Evolutionary conservation across 345 rosid species (phyloP).

Genomic region (Pseudoturritis turrita): DNA sequence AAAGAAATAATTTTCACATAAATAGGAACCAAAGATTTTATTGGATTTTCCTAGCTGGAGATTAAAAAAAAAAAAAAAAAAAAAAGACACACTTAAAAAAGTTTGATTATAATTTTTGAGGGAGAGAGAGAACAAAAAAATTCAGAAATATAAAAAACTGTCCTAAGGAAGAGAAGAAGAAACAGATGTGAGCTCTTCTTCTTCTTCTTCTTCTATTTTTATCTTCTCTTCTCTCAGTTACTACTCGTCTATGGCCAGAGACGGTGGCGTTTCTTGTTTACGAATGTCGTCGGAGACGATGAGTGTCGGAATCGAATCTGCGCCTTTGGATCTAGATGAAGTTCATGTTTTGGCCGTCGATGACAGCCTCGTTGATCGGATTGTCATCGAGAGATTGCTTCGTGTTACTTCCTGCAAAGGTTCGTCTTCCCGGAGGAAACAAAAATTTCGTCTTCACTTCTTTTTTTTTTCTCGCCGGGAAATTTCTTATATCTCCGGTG

Average conservation of each 20-base stretch:
- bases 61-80: not conserved
- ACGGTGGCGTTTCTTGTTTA: conserved; percentile 45
- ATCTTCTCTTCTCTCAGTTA: not conserved
- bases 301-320: conserved; percentile 35
- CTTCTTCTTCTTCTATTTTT: not conserved
- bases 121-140: not conserved
- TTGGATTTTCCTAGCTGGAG: conserved; percentile 28
- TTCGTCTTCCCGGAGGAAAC: not conserved
- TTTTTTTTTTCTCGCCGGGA: not conserved
- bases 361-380: conserved; percentile 82
- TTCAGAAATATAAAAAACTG: conserved; percentile 29
- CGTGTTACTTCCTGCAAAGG: conserved; percentile 80
- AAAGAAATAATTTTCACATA: conserved; percentile 2
- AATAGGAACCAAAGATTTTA: conserved; percentile 43
- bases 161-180: not conserved
- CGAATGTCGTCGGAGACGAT: conserved; percentile 42
- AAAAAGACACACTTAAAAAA: not conserved
- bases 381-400: conserved; percentile 81
- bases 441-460: not conserved
- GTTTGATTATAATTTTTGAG: conserved; percentile 27
- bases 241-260: conserved; percentile 40
- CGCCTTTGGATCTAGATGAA: conserved; percentile 45
- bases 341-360: conserved; percentile 94
- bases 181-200: conserved; percentile 8
- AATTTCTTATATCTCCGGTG: not conserved